Evolutionary conservation across 108 stramenopile genomes (phyloP).

Genomic region (Pseudonitzschia multiseries): DNA sequence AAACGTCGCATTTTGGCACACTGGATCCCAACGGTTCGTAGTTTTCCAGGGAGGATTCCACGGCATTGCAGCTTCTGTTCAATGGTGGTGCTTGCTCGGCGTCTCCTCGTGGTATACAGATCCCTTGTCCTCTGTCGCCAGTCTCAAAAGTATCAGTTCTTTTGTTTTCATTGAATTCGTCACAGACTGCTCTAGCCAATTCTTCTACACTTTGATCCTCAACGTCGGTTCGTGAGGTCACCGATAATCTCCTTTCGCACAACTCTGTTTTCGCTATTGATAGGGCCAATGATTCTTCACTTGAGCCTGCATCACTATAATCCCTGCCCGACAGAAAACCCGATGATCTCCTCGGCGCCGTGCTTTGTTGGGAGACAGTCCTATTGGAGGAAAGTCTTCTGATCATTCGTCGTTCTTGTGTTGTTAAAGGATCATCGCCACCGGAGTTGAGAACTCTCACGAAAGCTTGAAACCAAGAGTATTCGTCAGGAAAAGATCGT

Average conservation of each 20-base stretch:
- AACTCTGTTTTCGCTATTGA: background rate
- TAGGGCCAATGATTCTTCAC: background rate
- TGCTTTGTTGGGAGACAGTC: background rate
- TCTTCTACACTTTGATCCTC: slow-evolving; percentile 1
- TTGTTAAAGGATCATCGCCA: background rate
- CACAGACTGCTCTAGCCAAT: no score
- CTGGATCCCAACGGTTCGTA: background rate
- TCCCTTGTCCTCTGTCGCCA: background rate
- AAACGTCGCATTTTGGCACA: background rate
- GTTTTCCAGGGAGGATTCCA: background rate
- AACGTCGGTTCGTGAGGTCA: background rate
- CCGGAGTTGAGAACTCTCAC: background rate
- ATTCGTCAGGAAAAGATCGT: background rate
- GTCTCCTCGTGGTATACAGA: background rate
- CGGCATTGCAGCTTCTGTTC: background rate
- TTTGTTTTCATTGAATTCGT: background rate
- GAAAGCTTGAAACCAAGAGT: slow-evolving; percentile 7
- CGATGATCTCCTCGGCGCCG: background rate
- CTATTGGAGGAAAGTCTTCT: background rate
- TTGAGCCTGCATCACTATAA: background rate
- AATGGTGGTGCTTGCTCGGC: background rate
- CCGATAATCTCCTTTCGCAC: background rate
- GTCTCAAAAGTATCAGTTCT: background rate
- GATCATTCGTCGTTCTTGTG: slow-evolving; percentile 3
- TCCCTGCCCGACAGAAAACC: background rate